A percentile compares a stretch with the other conserved stretches of the same genome.
Evolutionary conservation across 352 stramenopile genomes (phyloP).

Genomic region (Pythium phragmitis): DNA sequence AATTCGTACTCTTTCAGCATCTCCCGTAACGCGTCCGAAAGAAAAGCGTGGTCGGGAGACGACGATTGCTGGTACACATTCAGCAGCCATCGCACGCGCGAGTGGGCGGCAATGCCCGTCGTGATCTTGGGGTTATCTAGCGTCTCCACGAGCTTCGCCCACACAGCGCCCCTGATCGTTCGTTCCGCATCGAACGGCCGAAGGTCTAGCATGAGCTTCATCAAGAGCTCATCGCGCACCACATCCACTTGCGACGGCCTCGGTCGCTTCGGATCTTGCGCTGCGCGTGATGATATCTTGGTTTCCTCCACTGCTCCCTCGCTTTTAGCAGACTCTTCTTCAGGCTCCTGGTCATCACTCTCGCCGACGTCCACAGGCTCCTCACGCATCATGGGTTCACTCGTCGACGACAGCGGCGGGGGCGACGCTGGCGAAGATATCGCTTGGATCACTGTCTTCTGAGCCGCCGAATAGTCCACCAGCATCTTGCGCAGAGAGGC

Average conservation of each 20-base stretch:
- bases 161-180: not conserved
- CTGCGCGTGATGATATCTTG: not conserved
- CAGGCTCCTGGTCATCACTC: not conserved
- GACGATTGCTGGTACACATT: not conserved
- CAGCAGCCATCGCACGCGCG: conserved; percentile 6
- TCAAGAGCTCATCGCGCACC: not conserved
- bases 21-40: not conserved
- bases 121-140: conserved; percentile 7
- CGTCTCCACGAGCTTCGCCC: not conserved
- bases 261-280: not conserved
- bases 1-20: conserved; percentile 4
- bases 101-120: not conserved
- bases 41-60: not conserved
- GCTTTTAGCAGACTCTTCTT: not conserved
- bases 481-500: conserved; percentile 1
- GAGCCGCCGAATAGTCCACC: not conserved
- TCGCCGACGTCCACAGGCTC: not conserved
- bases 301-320: not conserved
- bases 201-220: not conserved
- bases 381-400: not conserved
- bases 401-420: not conserved
- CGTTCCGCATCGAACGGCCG: conserved; percentile 5
- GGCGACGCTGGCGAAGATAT: not conserved
- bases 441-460: not conserved
- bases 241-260: not conserved